Percentiles rank a stretch among this genome's conserved stretches.
These are phyloP conservation scores for Mortierella alpina DNA, from an alignment of 192 early-diverging fungal genomes.

Conservation along the genomic window DNA sequence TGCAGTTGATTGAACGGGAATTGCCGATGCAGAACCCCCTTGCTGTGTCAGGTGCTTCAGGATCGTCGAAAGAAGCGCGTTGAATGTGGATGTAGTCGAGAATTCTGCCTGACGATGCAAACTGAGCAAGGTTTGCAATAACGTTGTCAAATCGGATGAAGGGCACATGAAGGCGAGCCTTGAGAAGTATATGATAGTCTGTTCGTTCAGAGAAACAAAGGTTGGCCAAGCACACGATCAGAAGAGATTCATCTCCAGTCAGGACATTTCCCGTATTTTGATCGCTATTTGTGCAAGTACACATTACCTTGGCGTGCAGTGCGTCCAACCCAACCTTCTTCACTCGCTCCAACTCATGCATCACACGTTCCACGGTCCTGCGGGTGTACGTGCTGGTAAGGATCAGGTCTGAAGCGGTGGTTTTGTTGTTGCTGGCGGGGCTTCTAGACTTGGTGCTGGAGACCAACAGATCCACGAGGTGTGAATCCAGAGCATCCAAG, in stretches of 20 bases:
- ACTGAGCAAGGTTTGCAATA: slow-evolving; percentile 26
- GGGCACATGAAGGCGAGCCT: slow-evolving; percentile 33
- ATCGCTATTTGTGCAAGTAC: neutral
- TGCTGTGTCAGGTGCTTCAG: slow-evolving; percentile 29
- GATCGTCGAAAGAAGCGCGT: slow-evolving; percentile 30
- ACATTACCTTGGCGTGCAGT: slow-evolving; percentile 28
- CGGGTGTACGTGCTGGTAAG: slow-evolving; percentile 16
- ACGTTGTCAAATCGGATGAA: slow-evolving; percentile 27
- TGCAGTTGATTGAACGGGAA: slow-evolving; percentile 28
- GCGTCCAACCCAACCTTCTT: slow-evolving; percentile 10
- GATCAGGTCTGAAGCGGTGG: neutral
- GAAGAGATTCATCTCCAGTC: too few relatives aligned
- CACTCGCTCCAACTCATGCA: slow-evolving; percentile 36
- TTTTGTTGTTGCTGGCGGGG: neutral
- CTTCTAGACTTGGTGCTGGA: slow-evolving; percentile 10
- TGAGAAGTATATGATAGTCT: slow-evolving; percentile 38
- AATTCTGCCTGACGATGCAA: slow-evolving; percentile 30
- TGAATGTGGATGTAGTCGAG: slow-evolving; percentile 32
- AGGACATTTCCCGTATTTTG: too few relatives aligned
- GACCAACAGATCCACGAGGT: slow-evolving; percentile 30
- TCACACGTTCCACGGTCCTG: slow-evolving; percentile 34
- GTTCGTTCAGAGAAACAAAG: slow-evolving; percentile 6
- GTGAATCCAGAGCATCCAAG: slow-evolving; percentile 11
- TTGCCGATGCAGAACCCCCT: slow-evolving; percentile 20
- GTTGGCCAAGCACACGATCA: neutral